Conservation (phyloP, 2,329 filamentous ascomycete species). For the Pyrenochaeta sp. region DNA sequence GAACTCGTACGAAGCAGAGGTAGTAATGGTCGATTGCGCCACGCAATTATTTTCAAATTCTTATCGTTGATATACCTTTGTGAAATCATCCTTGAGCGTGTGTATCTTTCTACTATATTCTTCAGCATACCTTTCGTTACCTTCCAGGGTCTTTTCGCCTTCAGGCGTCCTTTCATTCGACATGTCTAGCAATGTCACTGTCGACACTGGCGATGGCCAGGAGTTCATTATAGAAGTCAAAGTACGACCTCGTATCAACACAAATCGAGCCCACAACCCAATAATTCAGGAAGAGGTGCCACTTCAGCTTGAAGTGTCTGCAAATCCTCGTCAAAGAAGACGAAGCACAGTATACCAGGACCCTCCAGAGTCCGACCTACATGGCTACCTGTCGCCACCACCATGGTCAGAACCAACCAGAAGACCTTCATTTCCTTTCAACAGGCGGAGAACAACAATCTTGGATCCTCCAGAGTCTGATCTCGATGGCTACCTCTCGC, state of each 20-base stretch:
- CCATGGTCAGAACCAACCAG: slow-evolving; percentile 2
- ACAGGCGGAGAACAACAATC: slow-evolving; percentile 1
- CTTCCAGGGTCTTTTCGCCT: neutral
- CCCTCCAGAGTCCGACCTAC: slow-evolving; percentile 4
- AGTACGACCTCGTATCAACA: slow-evolving; percentile 1
- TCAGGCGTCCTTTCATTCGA: neutral
- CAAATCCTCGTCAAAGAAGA: neutral
- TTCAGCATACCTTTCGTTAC: neutral
- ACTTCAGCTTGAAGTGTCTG: slow-evolving; percentile 3
- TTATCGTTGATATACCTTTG: neutral
- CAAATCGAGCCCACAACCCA: neutral
- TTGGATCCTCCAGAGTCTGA: slow-evolving; percentile 6
- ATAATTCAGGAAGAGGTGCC: slow-evolving; percentile 1
- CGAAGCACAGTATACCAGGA: slow-evolving; percentile 5
- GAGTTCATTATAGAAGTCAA: slow-evolving; percentile 6
- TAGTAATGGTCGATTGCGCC: neutral
- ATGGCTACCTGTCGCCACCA: slow-evolving; percentile 1
- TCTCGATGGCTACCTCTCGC: slow-evolving; percentile 4
- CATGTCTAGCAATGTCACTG: slow-evolving; percentile 4
- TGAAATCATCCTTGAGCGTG: neutral
- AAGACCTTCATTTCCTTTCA: slow-evolving; percentile 1
- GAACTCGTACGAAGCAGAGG: neutral
- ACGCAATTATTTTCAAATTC: neutral
- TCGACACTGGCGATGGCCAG: slow-evolving; percentile 4
- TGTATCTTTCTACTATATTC: neutral